Evolutionary conservation across 1,139 yeast genomes (phyloP), one percentile per base, ranked within the genome.

Genomic region (Saccharomyces hybrid): DNA sequence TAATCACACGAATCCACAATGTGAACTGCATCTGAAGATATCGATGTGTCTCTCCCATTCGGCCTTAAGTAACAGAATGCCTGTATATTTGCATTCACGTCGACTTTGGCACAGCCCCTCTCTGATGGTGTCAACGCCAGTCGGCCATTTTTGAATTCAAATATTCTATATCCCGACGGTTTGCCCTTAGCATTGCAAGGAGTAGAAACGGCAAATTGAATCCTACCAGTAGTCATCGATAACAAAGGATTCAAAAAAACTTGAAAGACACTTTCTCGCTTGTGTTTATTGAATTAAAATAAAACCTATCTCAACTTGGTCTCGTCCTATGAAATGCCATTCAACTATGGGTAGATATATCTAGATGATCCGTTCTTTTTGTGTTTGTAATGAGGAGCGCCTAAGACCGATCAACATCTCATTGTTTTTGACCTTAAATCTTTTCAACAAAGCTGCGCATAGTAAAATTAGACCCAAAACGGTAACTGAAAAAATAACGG

Each of bases 21-120:
- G 25, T 32, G 28, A 4, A 5, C 47, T 20, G 25, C 3, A 9
- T 23, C 47, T 23, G 25, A 23, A 1, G 23, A 20, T 23, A 1
- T 41, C 47, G 26, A 23, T 41, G 26, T 48, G 26, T 50, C 50
- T 51, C 61, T 56, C n/a, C 52, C 47, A 38, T 49, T 50, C 2
- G 68, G 67, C 47, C 55, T 59, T 13, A 66, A 26, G 52, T 66
- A 65, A 48, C 69, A 65, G 49, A 65, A 63, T 25, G 60, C 59
- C 54, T 65, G 65, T 2, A 63, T 56, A 30, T 59, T 60, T n/a
- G 53, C 54, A 50, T 59, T 60, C 8, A 51, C 53, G 48, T 64
- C 66, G 7, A 61, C 51, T 42, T 51, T 47, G 6, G 30, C 25
- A 49, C 56, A 51, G n/a, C 28, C 50, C 20, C 50, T 50, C 23